These are phyloP conservation scores for Immersiporthe knoxdaviesiana DNA, from an alignment of 2,329 filamentous ascomycete species.

Conservation along the genomic window DNA sequence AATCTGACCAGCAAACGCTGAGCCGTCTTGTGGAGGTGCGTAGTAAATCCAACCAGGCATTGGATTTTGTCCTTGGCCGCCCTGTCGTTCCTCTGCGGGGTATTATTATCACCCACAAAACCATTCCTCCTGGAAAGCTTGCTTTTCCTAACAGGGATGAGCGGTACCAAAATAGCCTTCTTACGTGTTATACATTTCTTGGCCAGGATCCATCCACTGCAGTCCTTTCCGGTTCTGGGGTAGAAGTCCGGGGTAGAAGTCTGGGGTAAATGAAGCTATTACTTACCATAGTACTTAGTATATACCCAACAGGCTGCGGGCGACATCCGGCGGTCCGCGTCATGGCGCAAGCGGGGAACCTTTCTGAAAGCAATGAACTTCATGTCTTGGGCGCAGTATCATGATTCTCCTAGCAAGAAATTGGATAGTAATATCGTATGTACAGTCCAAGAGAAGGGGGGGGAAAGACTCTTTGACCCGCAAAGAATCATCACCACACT, in stretches of 20 bases:
- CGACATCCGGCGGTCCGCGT: not conserved
- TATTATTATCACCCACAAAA: not conserved
- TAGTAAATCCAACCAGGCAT: not conserved
- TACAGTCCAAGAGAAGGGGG: not conserved
- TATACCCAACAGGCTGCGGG: not conserved
- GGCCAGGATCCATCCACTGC: not conserved
- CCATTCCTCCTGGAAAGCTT: not conserved
- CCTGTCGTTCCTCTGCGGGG: constrained; percentile 7
- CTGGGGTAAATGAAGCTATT: not conserved
- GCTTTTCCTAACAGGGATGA: not conserved
- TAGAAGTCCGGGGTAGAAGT: not conserved
- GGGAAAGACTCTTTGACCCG: not conserved
- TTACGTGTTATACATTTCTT: not conserved
- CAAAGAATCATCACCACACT: not conserved
- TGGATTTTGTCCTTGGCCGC: not conserved
- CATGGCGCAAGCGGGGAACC: not conserved
- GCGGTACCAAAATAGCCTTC: not conserved
- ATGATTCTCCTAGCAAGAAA: not conserved
- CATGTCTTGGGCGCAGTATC: not conserved
- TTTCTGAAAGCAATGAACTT: not conserved
- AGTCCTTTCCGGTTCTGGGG: no score
- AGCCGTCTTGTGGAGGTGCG: not conserved
- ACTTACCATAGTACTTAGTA: no score
- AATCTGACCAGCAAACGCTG: not conserved
- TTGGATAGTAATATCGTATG: not conserved